Evolutionary conservation across 1,284 basidiomycete species (phyloP), one percentile per base, ranked within the genome.

Genomic region (Puccinia coronata): DNA sequence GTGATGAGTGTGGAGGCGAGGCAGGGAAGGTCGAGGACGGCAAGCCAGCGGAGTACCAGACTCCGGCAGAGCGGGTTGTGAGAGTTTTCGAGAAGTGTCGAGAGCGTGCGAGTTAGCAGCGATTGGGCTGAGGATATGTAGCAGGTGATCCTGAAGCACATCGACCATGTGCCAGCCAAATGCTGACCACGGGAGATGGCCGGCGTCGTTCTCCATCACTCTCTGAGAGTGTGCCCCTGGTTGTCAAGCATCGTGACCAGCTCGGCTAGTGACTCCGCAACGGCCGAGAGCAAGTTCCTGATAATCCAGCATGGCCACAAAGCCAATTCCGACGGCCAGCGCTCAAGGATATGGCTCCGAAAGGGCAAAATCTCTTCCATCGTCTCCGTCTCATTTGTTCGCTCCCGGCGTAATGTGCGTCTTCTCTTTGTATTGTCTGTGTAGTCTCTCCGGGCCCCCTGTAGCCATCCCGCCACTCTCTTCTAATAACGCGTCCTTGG

Each of bases 241-340:
- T 34, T 5, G 18, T 63, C 61, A 36, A 41, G 36, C 2, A 36
- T n/a, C 9, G 65, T 67, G 36, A 41, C 49, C 5, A 34, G 28
- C 34, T 77, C 75, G 8, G 28, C 25, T 11, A 75, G 57, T 11
- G 39, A 25, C 16, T 80, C 78, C 18, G 23, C 34, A 47, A 80
- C 43, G 4, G 69, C n/a, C 31, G 34, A 47, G 28, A 80, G 41
- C 12, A 80, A 59, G 51, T 80, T 80, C 4, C 78, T 14, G n/a
- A 2, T 72, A 36, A 12, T 72, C 69, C 23, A 80, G 59, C 6
- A 80, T 12, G 8, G 78, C 70, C 20, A 80, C 43, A 51, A 71
- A 80, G 16, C 78, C 78, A 9, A 80, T 72, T 14, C 78, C 78
- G 0, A 59, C 47, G 16, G 78, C 75, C 75, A 77, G 6, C 61